Percentiles rank a stretch among this genome's conserved stretches.
Conservation (phyloP, 2,329 filamentous ascomycete species). For the Aspergillus sp. region DNA sequence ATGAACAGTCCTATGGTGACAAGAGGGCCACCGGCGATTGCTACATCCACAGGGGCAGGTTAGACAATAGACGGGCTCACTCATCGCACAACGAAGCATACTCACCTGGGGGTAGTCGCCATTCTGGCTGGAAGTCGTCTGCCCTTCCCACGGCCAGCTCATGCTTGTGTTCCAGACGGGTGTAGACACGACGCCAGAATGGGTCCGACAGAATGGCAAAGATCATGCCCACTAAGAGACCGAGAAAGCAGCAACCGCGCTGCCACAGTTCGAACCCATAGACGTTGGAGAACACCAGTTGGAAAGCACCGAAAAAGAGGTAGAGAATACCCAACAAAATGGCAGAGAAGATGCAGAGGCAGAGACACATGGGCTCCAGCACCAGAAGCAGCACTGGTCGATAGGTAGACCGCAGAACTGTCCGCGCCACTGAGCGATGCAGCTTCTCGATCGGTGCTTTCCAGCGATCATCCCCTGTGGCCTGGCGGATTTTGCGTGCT, state of each 20-base stretch:
- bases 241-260: slow-evolving; percentile 70
- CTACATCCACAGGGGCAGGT: slow-evolving; percentile 12
- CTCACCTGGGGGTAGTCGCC: slow-evolving; percentile 66
- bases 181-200: slow-evolving; percentile 43
- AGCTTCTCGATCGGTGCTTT: slow-evolving; percentile 71
- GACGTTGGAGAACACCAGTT: slow-evolving; percentile 68
- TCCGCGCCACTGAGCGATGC: slow-evolving; percentile 60
- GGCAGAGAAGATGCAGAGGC: slow-evolving; percentile 76
- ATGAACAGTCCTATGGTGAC: slow-evolving; percentile 80
- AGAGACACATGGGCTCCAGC: slow-evolving; percentile 80
- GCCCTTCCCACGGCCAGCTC: slow-evolving; percentile 26
- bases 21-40: slow-evolving; percentile 68
- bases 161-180: slow-evolving; percentile 35
- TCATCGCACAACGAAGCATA: slow-evolving; percentile 8
- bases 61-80: neutral
- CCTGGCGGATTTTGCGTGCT: slow-evolving; percentile 62
- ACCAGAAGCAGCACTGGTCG: slow-evolving; percentile 72
- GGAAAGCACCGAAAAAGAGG: slow-evolving; percentile 86
- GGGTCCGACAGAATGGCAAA: slow-evolving; percentile 42
- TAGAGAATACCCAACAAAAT: slow-evolving; percentile 85
- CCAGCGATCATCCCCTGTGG: slow-evolving; percentile 74
- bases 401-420: slow-evolving; percentile 55
- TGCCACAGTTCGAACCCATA: slow-evolving; percentile 78
- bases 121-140: slow-evolving; percentile 72
- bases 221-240: slow-evolving; percentile 45